Evolutionary conservation across 805 yeast genomes (phyloP), one percentile per base, ranked within the genome.

Genomic region (Hanseniaspora meyeri): DNA sequence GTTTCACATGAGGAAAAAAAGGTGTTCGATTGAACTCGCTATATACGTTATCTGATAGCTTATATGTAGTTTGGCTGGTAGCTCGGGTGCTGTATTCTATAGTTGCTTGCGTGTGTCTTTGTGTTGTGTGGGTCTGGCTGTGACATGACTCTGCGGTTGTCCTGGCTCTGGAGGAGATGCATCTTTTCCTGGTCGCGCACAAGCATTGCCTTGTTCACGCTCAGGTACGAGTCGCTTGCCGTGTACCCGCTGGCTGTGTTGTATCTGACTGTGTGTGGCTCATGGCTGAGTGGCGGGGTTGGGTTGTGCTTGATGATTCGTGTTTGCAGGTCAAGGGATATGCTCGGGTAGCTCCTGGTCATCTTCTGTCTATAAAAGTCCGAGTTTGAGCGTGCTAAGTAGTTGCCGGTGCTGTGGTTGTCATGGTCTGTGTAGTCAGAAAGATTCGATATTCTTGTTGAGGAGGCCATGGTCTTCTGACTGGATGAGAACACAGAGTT

Each of bases 61-160:
- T 16, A 53, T 29, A 53, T 42, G 10, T 56, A 36, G 4, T 55
- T 48, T 31, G 55, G 45, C 12, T 51, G 51, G 16, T 40, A 58
- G 52, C 49, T 37, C 0, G 50, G 49, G 20, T 47, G 59, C 24
- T 52, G 45, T 11, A 53, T 53, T 53, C 57, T 53, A 53, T 53
- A 46, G 45, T 39, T 45, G 36, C 42, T 20, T 34, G 31, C 39
- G 11, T 10, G 39, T 11, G 38, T 17, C 16, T 46, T 46, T n/a
- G 14, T n/a, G 9, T 29, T 14, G 16, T 46, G 9, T 6, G 37
- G 24, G 3, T 27, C 16, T n/a, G 48, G 37, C 20, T 29, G 34
- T 1, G 48, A 45, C 9, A 31, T 17, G 17, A 31, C 24, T n/a
- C 37, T 45, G 16, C 24, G 27, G 8, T 31, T 36, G 14, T 45